A percentile compares a stretch with the other conserved stretches of the same genome.
These are phyloP conservation scores for Glonium stellatum DNA, from an alignment of 495 filamentous ascomycete genomes.

Conservation along the genomic window DNA sequence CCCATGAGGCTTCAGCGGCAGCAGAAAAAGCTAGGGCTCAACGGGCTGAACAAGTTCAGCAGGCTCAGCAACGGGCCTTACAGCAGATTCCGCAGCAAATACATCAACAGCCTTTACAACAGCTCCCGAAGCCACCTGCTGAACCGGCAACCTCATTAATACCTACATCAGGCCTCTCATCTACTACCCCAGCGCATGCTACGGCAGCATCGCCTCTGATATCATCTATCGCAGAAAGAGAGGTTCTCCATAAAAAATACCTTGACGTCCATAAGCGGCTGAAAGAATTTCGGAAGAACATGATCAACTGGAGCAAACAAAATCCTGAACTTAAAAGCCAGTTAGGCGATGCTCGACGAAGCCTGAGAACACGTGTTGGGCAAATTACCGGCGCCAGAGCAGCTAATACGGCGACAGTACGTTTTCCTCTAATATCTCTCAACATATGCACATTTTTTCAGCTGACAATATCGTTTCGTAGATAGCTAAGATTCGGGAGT, in stretches of 20 bases:
- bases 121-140: slow-evolving; percentile 5
- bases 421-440: not conserved
- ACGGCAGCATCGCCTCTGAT: not conserved
- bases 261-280: slow-evolving; percentile 62
- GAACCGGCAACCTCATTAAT: not conserved
- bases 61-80: not conserved
- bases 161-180: not conserved
- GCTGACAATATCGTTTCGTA: slow-evolving; percentile 24
- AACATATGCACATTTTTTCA: not conserved
- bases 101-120: not conserved
- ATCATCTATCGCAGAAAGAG: slow-evolving; percentile 28
- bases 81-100: not conserved
- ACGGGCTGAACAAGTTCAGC: slow-evolving; percentile 10
- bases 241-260: slow-evolving; percentile 53
- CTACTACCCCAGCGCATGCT: not conserved
- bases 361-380: slow-evolving; percentile 63
- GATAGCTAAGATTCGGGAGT: slow-evolving; percentile 43
- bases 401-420: slow-evolving; percentile 53
- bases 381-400: slow-evolving; percentile 61
- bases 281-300: slow-evolving; percentile 58
- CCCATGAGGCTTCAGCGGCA: slow-evolving; percentile 22
- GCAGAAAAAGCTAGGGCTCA: slow-evolving; percentile 21
- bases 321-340: slow-evolving; percentile 52
- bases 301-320: slow-evolving; percentile 45
- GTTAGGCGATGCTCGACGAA: slow-evolving; percentile 69